Conservation (phyloP, 2,329 filamentous ascomycete genomes). For the Epichloe gansuensis region DNA sequence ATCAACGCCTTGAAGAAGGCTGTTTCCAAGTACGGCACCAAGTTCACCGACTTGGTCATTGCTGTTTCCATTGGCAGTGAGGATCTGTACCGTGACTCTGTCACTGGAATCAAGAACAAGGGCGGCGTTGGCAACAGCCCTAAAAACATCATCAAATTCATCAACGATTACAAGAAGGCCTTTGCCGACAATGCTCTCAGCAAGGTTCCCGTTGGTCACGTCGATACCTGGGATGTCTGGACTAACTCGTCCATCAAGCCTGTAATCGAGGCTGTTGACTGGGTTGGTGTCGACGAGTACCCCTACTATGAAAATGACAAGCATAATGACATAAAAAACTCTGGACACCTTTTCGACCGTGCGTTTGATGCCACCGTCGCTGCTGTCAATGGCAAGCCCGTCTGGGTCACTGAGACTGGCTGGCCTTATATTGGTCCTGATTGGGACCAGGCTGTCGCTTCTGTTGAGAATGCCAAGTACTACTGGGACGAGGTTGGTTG, state of each 20-base stretch:
- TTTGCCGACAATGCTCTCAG: slow-evolving; percentile 34
- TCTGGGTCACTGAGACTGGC: slow-evolving; percentile 53
- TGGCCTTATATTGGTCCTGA: slow-evolving; percentile 45
- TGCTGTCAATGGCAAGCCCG: slow-evolving; percentile 37
- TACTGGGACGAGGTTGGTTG: slow-evolving; percentile 54
- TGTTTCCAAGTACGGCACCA: slow-evolving; percentile 36
- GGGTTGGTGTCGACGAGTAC: slow-evolving; percentile 52
- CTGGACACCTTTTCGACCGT: slow-evolving; percentile 39
- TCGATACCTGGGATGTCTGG: slow-evolving; percentile 57
- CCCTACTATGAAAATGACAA: slow-evolving; percentile 50
- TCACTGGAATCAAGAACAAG: slow-evolving; percentile 49
- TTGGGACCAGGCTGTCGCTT: slow-evolving; percentile 42
- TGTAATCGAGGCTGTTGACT: slow-evolving; percentile 51
- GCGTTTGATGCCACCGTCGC: slow-evolving; percentile 31
- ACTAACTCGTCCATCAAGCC: slow-evolving; percentile 43
- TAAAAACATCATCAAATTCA: slow-evolving; percentile 48
- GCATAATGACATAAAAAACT: slow-evolving; percentile 42
- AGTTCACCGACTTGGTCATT: slow-evolving; percentile 44
- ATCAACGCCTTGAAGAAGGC: slow-evolving; percentile 46
- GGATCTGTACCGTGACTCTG: slow-evolving; percentile 50
- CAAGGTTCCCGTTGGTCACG: slow-evolving; percentile 46
- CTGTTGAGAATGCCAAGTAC: slow-evolving; percentile 43
- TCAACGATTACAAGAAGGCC: slow-evolving; percentile 47
- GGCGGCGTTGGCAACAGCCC: slow-evolving; percentile 48
- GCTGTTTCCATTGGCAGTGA: slow-evolving; percentile 55